Conservation (phyloP, 768 basidiomycete species). For the Cyathus striatus region DNA sequence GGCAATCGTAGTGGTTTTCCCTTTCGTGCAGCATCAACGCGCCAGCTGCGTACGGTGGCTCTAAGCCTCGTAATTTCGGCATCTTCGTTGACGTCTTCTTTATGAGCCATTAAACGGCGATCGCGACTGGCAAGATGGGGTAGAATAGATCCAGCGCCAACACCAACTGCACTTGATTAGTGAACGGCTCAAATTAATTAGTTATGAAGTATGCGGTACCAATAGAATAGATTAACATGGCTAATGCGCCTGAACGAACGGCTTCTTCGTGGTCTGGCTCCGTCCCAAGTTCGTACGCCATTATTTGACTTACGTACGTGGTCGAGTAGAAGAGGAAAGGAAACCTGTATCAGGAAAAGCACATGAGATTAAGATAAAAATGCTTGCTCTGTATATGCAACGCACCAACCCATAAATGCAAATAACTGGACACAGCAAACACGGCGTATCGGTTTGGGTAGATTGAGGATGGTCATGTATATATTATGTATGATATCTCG, state of each 20-base stretch:
- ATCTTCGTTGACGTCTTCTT: conserved; percentile 70
- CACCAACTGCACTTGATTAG: conserved; percentile 58
- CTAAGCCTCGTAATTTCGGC: conserved; percentile 68
- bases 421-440: conserved; percentile 94
- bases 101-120: conserved; percentile 68
- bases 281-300: conserved; percentile 70
- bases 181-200: conserved; percentile 2
- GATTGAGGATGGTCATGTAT: conserved; percentile 58
- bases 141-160: conserved; percentile 73
- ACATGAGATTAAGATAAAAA: background rate
- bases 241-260: conserved; percentile 80
- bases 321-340: conserved; percentile 96
- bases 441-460: conserved; percentile 80
- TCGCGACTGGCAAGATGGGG: conserved; percentile 83
- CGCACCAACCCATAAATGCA: conserved; percentile 94
- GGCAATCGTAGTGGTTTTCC: conserved; percentile 77
- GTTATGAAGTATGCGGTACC: conserved; percentile 40
- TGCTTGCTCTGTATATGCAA: too few relatives aligned
- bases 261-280: conserved; percentile 85
- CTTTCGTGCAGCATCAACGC: conserved; percentile 71
- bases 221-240: conserved; percentile 86
- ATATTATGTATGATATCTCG: conserved; percentile 81
- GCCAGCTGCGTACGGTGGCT: conserved; percentile 74
- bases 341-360: conserved; percentile 51
- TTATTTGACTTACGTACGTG: conserved; percentile 90